These are phyloP conservation scores for Globomyces sp. DNA, from an alignment of 371 early-diverging fungal species.

Conservation along the genomic window DNA sequence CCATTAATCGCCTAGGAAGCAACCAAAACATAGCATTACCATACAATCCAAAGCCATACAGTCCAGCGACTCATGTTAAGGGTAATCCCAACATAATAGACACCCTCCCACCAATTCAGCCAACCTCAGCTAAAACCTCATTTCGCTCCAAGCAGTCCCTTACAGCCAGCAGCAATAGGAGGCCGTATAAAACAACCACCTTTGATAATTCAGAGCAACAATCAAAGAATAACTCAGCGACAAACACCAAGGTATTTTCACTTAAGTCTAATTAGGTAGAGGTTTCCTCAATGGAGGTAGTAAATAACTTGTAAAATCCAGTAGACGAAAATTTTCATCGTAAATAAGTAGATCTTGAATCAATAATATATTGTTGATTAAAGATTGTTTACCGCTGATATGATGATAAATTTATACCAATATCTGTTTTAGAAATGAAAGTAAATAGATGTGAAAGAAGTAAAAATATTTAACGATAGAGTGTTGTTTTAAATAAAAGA, in stretches of 20 bases:
- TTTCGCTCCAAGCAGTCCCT: neutral
- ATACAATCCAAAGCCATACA: neutral
- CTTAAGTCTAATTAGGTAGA: neutral
- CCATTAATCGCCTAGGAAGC: neutral
- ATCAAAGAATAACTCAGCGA: neutral
- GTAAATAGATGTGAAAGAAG: too few species aligned
- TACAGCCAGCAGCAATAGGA: neutral
- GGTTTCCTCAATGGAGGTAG: conserved; percentile 8
- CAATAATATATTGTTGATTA: too few species aligned
- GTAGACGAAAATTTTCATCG: too few species aligned
- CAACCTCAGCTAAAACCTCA: neutral
- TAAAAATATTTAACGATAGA: too few species aligned
- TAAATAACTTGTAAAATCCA: neutral
- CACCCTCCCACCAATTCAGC: conserved; percentile 5
- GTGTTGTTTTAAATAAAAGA: too few species aligned
- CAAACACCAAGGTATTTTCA: neutral
- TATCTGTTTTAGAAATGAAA: too few species aligned
- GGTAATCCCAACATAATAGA: neutral
- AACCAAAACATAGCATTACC: neutral
- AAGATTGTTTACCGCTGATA: too few species aligned
- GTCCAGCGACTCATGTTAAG: neutral
- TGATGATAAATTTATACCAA: too few species aligned
- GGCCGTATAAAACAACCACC: neutral
- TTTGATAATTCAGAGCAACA: neutral
- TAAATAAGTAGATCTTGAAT: too few species aligned